Conservation (phyloP, 116 monocot species). For the Trichopus zeylanicus region DNA sequence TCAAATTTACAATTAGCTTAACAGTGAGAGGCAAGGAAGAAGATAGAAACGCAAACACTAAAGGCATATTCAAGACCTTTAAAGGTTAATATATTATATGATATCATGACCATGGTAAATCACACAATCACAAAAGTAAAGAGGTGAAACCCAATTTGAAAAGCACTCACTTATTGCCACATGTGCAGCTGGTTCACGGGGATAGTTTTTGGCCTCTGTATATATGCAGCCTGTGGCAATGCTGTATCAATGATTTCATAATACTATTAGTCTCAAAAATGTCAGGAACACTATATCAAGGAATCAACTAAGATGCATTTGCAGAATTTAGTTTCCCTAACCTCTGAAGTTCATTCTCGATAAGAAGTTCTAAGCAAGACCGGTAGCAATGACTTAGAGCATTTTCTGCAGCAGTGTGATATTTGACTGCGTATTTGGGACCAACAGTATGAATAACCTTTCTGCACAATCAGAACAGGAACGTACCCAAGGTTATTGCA, state of each 20-base stretch:
- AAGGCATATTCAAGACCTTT: not conserved
- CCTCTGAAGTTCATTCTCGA: constrained; percentile 97
- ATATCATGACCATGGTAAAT: no score
- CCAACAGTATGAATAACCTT: constrained; percentile 96
- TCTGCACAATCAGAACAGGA: constrained; percentile 29
- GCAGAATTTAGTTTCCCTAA: constrained; percentile 10
- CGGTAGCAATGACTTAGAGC: constrained; percentile 96
- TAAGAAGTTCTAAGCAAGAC: constrained; percentile 94
- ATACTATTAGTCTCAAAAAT: not conserved
- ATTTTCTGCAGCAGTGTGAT: constrained; percentile 99
- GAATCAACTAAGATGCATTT: not conserved
- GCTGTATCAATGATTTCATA: constrained; percentile 30
- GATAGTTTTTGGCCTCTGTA: constrained; percentile 89
- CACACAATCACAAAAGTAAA: not conserved
- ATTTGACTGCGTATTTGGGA: constrained; percentile 99
- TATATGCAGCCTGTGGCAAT: constrained; percentile 97
- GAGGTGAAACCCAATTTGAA: not conserved
- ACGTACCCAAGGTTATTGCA: no score
- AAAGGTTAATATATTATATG: no score
- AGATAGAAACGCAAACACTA: not conserved
- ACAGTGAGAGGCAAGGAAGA: not conserved
- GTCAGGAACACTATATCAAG: not conserved
- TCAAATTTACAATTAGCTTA: not conserved
- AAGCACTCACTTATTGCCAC: constrained; percentile 91
- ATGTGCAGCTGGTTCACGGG: constrained; percentile 98